phyloP scores from a whole-genome alignment of 2,329 filamentous ascomycete species.

The Podosphaera xanthii region DNA sequence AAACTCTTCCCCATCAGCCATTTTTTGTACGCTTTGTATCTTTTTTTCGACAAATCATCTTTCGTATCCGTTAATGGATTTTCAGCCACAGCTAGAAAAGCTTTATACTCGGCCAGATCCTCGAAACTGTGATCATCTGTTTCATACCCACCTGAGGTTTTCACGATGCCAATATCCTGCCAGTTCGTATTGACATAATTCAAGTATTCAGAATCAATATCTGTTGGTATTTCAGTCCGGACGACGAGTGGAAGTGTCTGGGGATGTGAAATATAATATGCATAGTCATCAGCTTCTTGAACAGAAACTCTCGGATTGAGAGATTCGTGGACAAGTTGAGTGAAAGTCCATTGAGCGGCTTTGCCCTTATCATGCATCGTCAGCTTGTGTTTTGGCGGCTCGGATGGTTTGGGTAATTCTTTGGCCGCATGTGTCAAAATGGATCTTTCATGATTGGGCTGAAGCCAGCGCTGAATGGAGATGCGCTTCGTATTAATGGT shows the following conservation, averaged over 20 bases:
- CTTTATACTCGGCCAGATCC: slow-evolving; percentile 49
- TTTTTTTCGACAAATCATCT: slow-evolving; percentile 73
- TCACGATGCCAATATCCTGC: slow-evolving; percentile 24
- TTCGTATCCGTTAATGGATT: slow-evolving; percentile 73
- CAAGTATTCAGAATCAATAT: slow-evolving; percentile 45
- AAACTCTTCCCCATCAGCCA: slow-evolving; percentile 89
- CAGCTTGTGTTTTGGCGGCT: slow-evolving; percentile 25
- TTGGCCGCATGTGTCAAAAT: slow-evolving; percentile 30
- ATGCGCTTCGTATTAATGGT: slow-evolving; percentile 24
- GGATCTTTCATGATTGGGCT: slow-evolving; percentile 19
- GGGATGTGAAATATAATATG: slow-evolving; percentile 71
- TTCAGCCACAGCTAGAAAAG: slow-evolving; percentile 54
- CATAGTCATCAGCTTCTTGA: slow-evolving; percentile 66
- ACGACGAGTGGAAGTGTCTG: slow-evolving; percentile 69
- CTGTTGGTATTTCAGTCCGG: slow-evolving; percentile 38
- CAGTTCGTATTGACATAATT: slow-evolving; percentile 55
- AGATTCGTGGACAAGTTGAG: slow-evolving; percentile 64
- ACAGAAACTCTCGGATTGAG: slow-evolving; percentile 62
- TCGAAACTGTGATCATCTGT: slow-evolving; percentile 12
- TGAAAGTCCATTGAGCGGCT: slow-evolving; percentile 71
- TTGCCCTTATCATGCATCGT: slow-evolving; percentile 52
- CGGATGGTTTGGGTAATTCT: slow-evolving; percentile 15
- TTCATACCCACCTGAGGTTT: slow-evolving; percentile 3
- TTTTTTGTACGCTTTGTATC: slow-evolving; percentile 89
- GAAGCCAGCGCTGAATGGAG: slow-evolving; percentile 38